Conservation (phyloP, 306 rosid genomes). For the Malus sieversii region DNA sequence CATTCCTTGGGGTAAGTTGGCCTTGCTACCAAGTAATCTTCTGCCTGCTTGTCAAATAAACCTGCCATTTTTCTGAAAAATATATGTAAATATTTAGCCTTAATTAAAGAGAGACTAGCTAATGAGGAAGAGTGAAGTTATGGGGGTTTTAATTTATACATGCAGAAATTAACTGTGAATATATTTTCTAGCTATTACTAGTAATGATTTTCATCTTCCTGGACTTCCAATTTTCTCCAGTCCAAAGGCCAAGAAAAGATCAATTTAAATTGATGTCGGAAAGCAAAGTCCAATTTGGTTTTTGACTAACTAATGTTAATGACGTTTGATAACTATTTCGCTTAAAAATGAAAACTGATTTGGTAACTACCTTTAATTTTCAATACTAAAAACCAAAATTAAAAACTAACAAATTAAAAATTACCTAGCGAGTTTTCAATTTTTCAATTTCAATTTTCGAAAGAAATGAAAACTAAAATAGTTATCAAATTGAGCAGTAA, state of each 20-base stretch:
- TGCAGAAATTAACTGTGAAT: neutral
- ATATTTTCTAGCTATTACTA: neutral
- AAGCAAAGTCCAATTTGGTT: neutral
- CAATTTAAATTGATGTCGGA: neutral
- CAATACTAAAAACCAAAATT: no score
- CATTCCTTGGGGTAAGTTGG: conserved; percentile 36
- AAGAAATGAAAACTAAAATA: no score
- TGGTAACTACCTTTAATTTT: no score
- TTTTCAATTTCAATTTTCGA: no score
- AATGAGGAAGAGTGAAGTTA: neutral
- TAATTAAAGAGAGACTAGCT: no score
- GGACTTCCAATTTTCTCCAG: neutral
- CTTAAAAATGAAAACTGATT: no score
- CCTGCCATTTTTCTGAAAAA: conserved; percentile 11
- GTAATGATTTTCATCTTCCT: neutral
- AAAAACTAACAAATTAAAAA: no score
- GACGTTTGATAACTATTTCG: no score
- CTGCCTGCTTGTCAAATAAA: conserved; percentile 25
- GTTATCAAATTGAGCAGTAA: no score
- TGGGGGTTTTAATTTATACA: neutral
- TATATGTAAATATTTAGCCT: no score
- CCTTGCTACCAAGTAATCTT: conserved; percentile 16
- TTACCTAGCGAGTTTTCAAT: no score
- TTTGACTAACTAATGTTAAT: no score
- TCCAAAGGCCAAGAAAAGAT: neutral